Percentiles rank a stretch among this genome's conserved stretches.
Evolutionary conservation across 371 early-diverging fungal genomes (phyloP).

Genomic region (Globomyces sp.): DNA sequence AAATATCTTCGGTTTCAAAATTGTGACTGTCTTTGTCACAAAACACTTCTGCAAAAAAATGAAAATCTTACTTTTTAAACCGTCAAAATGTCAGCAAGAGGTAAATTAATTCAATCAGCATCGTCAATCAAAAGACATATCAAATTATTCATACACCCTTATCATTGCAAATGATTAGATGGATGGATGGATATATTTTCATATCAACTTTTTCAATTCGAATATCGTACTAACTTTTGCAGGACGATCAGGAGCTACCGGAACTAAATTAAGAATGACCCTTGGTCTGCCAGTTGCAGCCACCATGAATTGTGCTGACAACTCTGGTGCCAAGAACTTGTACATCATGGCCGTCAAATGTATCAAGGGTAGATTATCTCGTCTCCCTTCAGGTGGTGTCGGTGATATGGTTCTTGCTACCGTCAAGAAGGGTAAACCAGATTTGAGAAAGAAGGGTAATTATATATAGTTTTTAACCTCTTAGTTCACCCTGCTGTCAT

Average conservation of each 20-base stretch:
- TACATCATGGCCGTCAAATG: slow-evolving; percentile 99
- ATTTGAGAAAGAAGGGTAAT: slow-evolving; percentile 98
- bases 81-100: not conserved
- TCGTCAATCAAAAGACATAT: too few species aligned
- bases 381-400: slow-evolving; percentile 98
- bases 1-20: too few species aligned
- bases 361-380: slow-evolving; percentile 96
- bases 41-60: not conserved
- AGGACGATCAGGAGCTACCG: slow-evolving; percentile 49
- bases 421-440: slow-evolving; percentile 99
- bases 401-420: slow-evolving; percentile 99
- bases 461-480: slow-evolving; percentile 8
- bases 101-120: too few species aligned
- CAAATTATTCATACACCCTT: too few species aligned
- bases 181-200: too few species aligned
- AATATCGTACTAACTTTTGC: too few species aligned
- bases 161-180: too few species aligned
- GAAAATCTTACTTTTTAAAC: not conserved
- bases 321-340: slow-evolving; percentile 99
- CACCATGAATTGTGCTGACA: slow-evolving; percentile 99
- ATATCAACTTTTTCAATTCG: too few species aligned
- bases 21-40: too few species aligned
- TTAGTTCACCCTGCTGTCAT: slow-evolving; percentile 98
- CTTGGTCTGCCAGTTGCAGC: slow-evolving; percentile 99
- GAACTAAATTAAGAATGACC: slow-evolving; percentile 98